phyloP scores from a whole-genome alignment of 169 alveolate species.

The Cryptosporidium parvum region DNA sequence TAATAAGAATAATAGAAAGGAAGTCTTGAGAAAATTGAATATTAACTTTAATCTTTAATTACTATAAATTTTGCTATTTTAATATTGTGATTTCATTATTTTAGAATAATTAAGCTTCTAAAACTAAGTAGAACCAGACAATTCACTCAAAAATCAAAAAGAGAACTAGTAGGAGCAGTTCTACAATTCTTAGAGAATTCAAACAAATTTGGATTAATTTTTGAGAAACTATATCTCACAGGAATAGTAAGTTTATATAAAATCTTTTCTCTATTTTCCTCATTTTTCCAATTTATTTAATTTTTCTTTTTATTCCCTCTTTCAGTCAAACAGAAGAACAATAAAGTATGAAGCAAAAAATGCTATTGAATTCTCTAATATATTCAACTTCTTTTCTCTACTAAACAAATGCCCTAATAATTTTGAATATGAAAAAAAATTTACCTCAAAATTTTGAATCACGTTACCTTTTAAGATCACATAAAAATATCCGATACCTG shows the following conservation, averaged over 20 bases:
- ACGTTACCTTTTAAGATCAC: not conserved
- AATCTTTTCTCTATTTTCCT: too few relatives aligned
- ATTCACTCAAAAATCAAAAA: constrained; percentile 25
- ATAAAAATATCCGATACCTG: not conserved
- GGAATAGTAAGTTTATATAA: constrained; percentile 19
- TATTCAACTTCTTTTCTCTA: constrained; percentile 28
- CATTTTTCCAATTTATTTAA: too few relatives aligned
- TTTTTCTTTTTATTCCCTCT: not conserved
- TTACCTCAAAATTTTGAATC: not conserved
- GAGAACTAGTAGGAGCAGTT: constrained; percentile 37
- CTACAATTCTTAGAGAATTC: constrained; percentile 28
- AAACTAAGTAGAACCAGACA: not conserved
- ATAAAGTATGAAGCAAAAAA: not conserved
- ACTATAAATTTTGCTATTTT: too few relatives aligned
- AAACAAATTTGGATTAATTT: constrained; percentile 33
- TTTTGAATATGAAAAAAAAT: not conserved
- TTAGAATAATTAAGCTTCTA: constrained; percentile 23
- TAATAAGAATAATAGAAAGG: not conserved
- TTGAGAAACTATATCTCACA: not conserved
- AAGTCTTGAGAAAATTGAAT: not conserved
- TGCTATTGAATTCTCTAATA: constrained; percentile 22
- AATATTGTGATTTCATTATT: too few relatives aligned
- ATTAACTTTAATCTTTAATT: not conserved
- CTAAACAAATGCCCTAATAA: constrained; percentile 24
- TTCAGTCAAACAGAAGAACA: constrained; percentile 30